Evolutionary conservation across 2,329 filamentous ascomycete genomes (phyloP).

Genomic region (Colletotrichum kahawae): DNA sequence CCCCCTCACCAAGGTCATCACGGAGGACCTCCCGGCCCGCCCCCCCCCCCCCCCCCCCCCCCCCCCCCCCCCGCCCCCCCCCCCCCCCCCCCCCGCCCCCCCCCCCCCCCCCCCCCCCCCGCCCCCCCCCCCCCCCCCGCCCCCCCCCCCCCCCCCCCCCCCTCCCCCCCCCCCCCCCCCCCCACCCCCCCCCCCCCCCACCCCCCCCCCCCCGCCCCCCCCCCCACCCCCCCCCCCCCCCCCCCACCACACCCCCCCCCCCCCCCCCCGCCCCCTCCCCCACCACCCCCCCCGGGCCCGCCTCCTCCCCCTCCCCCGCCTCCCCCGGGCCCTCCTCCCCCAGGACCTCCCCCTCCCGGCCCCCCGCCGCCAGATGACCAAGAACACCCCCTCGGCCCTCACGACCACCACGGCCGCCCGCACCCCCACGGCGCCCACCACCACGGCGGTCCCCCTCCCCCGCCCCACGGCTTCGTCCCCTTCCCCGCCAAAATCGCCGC

Average conservation of each 20-base stretch:
- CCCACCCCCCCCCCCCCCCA: too few relatives aligned
- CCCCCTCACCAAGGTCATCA: neutral
- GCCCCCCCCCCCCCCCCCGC: neutral
- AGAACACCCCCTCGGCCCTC: neutral
- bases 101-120: neutral
- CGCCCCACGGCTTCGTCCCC: conserved; percentile 22
- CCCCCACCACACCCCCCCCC: too few relatives aligned
- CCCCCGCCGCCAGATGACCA: neutral
- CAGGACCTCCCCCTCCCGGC: neutral
- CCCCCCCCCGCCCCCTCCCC: too few relatives aligned
- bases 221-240: too few relatives aligned
- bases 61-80: neutral
- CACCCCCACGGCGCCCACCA: too few relatives aligned
- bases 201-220: too few relatives aligned
- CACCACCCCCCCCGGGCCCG: neutral
- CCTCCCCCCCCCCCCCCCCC: neutral
- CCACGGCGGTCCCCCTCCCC: neutral
- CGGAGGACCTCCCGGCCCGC: neutral
- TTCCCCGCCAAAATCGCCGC: conserved; percentile 28
- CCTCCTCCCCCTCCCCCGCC: neutral
- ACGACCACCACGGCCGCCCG: neutral
- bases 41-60: neutral
- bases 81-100: neutral
- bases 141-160: neutral
- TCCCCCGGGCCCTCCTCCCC: neutral